Evolutionary conservation across 164 flowering plant species (phyloP).

Genomic region (Paratinospora sagittata): DNA sequence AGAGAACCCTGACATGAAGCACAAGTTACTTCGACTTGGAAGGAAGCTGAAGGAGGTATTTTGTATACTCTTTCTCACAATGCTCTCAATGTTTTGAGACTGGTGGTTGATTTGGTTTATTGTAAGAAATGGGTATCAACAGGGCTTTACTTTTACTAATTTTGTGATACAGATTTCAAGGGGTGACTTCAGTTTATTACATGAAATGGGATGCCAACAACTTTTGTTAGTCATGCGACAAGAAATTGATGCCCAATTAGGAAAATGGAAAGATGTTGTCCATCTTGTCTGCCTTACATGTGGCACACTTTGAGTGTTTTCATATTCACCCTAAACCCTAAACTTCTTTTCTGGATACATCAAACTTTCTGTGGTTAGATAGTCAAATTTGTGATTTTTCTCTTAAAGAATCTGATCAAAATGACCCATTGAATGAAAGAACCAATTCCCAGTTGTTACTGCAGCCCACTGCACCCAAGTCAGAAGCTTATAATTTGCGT

Average conservation of each 20-base stretch:
- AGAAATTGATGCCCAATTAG: neutral
- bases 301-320: neutral
- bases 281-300: neutral
- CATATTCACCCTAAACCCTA: neutral
- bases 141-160: neutral
- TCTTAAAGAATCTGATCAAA: too few species aligned
- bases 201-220: neutral
- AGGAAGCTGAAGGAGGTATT: constrained; percentile 85
- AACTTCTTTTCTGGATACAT: neutral
- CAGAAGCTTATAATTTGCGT: too few species aligned
- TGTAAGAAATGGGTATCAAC: neutral
- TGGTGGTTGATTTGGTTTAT: neutral
- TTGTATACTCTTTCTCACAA: neutral
- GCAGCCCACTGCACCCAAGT: too few species aligned
- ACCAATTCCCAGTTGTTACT: too few species aligned
- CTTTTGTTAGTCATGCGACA: neutral
- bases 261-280: neutral
- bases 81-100: neutral
- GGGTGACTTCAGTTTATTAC: neutral
- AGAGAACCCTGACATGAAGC: constrained; percentile 69
- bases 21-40: constrained; percentile 53
- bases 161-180: neutral
- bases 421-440: too few species aligned
- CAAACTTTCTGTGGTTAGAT: too few species aligned
- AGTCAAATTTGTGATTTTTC: too few species aligned